phyloP scores from a whole-genome alignment of 1,284 basidiomycete genomes.

The Sparassis latifolia region DNA sequence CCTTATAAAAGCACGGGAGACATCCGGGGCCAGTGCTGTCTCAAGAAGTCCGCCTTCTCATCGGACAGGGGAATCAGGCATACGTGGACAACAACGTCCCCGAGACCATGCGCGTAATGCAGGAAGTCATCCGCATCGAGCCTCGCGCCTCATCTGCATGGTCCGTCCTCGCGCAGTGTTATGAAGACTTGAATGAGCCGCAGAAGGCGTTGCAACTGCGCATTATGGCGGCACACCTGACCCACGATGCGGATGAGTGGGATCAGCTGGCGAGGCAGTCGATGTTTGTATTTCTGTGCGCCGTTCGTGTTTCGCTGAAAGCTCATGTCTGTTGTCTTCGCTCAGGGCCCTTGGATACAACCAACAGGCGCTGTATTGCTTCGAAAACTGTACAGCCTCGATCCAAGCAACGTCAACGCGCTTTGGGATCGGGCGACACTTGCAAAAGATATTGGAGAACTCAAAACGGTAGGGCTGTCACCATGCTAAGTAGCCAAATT shows the following conservation, averaged over 20 bases:
- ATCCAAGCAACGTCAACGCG: slow-evolving; percentile 78
- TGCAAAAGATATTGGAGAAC: slow-evolving; percentile 70
- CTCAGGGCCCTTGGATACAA: slow-evolving; percentile 61
- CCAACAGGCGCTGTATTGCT: slow-evolving; percentile 90
- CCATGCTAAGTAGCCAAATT: slow-evolving; percentile 8
- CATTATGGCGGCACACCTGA: slow-evolving; percentile 88
- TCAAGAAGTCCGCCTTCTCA: slow-evolving; percentile 73
- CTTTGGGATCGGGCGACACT: slow-evolving; percentile 89
- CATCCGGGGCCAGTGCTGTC: slow-evolving; percentile 57
- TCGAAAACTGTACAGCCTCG: slow-evolving; percentile 75
- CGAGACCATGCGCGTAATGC: slow-evolving; percentile 75
- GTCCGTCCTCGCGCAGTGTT: slow-evolving; percentile 80
- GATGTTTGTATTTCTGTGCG: slow-evolving; percentile 37
- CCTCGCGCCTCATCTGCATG: slow-evolving; percentile 81
- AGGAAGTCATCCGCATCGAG: slow-evolving; percentile 92
- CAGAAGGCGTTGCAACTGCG: slow-evolving; percentile 77
- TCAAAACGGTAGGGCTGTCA: slow-evolving; percentile 44
- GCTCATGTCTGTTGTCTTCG: background rate
- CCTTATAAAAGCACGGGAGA: slow-evolving; percentile 27
- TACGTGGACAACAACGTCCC: slow-evolving; percentile 71
- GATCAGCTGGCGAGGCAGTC: slow-evolving; percentile 72
- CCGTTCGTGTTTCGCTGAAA: background rate
- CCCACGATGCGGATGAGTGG: slow-evolving; percentile 86
- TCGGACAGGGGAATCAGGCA: slow-evolving; percentile 85
- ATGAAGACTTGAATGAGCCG: slow-evolving; percentile 61